Percentiles rank a stretch among this genome's conserved stretches.
These are phyloP conservation scores for Colletotrichum sp. DNA, from an alignment of 2,329 filamentous ascomycete genomes.

Conservation along the genomic window DNA sequence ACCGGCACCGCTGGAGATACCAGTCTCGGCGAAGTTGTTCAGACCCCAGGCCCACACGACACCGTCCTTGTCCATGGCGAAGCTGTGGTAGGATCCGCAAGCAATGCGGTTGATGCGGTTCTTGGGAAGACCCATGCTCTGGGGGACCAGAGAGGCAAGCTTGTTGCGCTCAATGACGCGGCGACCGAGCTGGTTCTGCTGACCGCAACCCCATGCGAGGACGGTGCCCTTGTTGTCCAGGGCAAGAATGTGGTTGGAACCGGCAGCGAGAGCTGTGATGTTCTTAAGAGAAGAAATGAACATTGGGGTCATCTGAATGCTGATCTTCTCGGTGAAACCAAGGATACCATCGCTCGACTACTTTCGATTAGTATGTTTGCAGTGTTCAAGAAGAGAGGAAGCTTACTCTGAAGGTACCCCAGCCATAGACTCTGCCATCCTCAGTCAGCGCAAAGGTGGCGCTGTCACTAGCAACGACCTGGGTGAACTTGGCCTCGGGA, in stretches of 20 bases:
- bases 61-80: conserved; percentile 75
- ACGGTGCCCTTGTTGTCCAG: conserved; percentile 69
- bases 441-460: conserved; percentile 78
- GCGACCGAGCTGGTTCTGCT: conserved; percentile 70
- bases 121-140: conserved; percentile 67
- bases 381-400: neutral
- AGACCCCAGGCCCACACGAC: conserved; percentile 83
- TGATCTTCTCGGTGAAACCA: conserved; percentile 62
- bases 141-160: conserved; percentile 63
- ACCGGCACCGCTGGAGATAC: conserved; percentile 62
- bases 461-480: conserved; percentile 76
- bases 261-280: conserved; percentile 67
- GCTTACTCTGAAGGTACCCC: conserved; percentile 74
- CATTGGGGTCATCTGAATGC: conserved; percentile 49
- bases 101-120: conserved; percentile 69
- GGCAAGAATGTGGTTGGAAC: conserved; percentile 75
- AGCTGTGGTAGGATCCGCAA: conserved; percentile 81
- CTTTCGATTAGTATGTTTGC: neutral
- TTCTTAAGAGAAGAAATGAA: conserved; percentile 67
- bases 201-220: conserved; percentile 74
- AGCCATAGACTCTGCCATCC: conserved; percentile 79
- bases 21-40: conserved; percentile 87
- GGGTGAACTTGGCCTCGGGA: conserved; percentile 64
- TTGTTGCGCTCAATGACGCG: conserved; percentile 64
- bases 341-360: conserved; percentile 66